A percentile compares a stretch with the other conserved stretches of the same genome.
Conservation (phyloP, 257 asterid genomes). For the Solanum lycopersicoides region DNA sequence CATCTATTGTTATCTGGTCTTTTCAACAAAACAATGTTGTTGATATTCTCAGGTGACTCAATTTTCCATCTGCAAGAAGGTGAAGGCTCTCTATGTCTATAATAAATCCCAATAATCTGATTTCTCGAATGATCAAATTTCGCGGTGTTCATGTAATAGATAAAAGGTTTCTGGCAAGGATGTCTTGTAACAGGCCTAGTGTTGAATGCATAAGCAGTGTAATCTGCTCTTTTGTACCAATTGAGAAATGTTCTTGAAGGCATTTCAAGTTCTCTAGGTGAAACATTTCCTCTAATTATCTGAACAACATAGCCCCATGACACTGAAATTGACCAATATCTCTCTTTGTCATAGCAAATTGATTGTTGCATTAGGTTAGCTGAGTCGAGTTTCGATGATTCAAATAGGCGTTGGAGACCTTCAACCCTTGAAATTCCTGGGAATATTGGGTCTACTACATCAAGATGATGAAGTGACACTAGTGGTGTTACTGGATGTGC, state of each 20-base stretch:
- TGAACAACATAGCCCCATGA: slow-evolving; percentile 65
- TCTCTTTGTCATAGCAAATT: slow-evolving; percentile 43
- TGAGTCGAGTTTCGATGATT: slow-evolving; percentile 39
- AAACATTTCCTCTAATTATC: slow-evolving; percentile 46
- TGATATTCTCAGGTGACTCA: slow-evolving; percentile 27
- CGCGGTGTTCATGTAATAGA: slow-evolving; percentile 31
- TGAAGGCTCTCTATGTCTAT: slow-evolving; percentile 23
- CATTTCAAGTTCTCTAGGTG: slow-evolving; percentile 67
- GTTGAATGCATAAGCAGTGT: slow-evolving; percentile 57
- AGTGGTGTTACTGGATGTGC: slow-evolving; percentile 57
- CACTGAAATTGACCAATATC: slow-evolving; percentile 47
- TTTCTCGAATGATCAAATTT: slow-evolving; percentile 18
- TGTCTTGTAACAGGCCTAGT: slow-evolving; percentile 56
- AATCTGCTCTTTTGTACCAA: slow-evolving; percentile 63
- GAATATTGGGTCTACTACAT: slow-evolving; percentile 59
- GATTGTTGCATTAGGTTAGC: slow-evolving; percentile 62
- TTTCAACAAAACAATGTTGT: slow-evolving; percentile 33
- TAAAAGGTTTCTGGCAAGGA: slow-evolving; percentile 57
- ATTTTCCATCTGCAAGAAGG: slow-evolving; percentile 48
- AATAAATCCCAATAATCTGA: slow-evolving; percentile 30
- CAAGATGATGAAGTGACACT: slow-evolving; percentile 54
- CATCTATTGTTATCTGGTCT: slow-evolving; percentile 44
- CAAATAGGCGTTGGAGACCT: slow-evolving; percentile 25
- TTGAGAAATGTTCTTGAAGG: slow-evolving; percentile 62
- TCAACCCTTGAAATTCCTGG: slow-evolving; percentile 31